A percentile compares a stretch with the other conserved stretches of the same genome.
Evolutionary conservation across 2,329 filamentous ascomycete species (phyloP).

Genomic region (Pseudogymnoascus verrucosus): DNA sequence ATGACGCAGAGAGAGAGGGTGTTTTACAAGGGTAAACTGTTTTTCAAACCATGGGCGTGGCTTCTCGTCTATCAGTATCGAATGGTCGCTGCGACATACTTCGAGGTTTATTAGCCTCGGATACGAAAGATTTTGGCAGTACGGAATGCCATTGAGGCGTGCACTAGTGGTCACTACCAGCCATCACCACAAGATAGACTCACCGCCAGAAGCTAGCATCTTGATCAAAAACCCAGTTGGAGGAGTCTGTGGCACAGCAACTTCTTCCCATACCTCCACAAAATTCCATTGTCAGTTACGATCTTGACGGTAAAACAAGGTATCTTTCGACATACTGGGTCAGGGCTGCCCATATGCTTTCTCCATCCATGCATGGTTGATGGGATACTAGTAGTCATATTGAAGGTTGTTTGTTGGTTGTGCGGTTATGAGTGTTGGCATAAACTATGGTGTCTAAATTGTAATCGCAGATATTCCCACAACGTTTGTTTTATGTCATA

Average conservation of each 20-base stretch:
- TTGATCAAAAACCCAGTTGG: conserved; percentile 27
- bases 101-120: not conserved
- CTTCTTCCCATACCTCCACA: conserved; percentile 22
- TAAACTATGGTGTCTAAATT: not conserved
- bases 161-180: not conserved
- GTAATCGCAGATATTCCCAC: not conserved
- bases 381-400: conserved; percentile 16
- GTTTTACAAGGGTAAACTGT: conserved; percentile 21
- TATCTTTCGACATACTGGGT: conserved; percentile 18
- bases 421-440: not conserved
- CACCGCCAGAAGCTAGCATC: conserved; percentile 29
- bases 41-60: conserved; percentile 26
- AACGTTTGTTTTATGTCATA: not conserved
- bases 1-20: not conserved
- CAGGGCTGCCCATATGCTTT: conserved; percentile 27
- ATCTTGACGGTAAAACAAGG: not conserved
- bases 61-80: conserved; percentile 25
- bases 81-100: conserved; percentile 30
- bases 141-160: no score
- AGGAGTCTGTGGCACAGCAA: conserved; percentile 22
- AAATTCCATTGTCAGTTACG: not conserved
- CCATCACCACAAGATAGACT: not conserved
- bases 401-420: not conserved
- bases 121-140: not conserved
- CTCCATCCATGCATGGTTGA: conserved; percentile 31